Conservation (phyloP, 768 basidiomycete species). For the Melanogaster broomeanus region DNA sequence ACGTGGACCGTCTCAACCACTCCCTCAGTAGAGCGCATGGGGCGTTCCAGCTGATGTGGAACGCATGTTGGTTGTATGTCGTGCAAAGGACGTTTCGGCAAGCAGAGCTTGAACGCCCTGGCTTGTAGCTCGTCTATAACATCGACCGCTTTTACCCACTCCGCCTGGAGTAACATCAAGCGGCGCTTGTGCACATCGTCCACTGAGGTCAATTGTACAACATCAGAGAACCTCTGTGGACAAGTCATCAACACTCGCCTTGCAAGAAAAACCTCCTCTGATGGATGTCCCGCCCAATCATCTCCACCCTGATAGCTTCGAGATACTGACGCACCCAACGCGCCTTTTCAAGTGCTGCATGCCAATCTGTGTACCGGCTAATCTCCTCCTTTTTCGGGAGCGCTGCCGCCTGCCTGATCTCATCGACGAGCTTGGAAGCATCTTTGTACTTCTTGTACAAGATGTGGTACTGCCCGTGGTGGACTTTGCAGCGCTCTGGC, state of each 20-base stretch:
- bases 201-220: slow-evolving; percentile 9
- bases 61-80: not conserved
- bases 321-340: slow-evolving; percentile 29
- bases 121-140: slow-evolving; percentile 17
- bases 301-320: slow-evolving; percentile 34
- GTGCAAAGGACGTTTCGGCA: slow-evolving; percentile 1
- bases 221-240: not conserved
- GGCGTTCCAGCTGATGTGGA: not conserved
- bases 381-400: slow-evolving; percentile 24
- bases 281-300: slow-evolving; percentile 32
- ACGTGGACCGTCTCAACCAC: not conserved
- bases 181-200: slow-evolving; percentile 33
- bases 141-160: slow-evolving; percentile 28
- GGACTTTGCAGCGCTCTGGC: slow-evolving; percentile 21
- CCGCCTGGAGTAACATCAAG: slow-evolving; percentile 26
- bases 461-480: slow-evolving; percentile 26
- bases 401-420: slow-evolving; percentile 2
- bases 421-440: slow-evolving; percentile 27
- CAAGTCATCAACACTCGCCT: slow-evolving; percentile 17
- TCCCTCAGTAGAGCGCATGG: not conserved
- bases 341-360: slow-evolving; percentile 16
- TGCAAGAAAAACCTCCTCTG: slow-evolving; percentile 33
- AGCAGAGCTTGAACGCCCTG: slow-evolving; percentile 17
- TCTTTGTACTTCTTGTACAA: slow-evolving; percentile 29
- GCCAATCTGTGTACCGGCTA: slow-evolving; percentile 9